Percentiles rank a stretch among this genome's conserved stretches.
Evolutionary conservation across 257 asterid species (phyloP).

Genomic region (Cynanchum wilfordii): DNA sequence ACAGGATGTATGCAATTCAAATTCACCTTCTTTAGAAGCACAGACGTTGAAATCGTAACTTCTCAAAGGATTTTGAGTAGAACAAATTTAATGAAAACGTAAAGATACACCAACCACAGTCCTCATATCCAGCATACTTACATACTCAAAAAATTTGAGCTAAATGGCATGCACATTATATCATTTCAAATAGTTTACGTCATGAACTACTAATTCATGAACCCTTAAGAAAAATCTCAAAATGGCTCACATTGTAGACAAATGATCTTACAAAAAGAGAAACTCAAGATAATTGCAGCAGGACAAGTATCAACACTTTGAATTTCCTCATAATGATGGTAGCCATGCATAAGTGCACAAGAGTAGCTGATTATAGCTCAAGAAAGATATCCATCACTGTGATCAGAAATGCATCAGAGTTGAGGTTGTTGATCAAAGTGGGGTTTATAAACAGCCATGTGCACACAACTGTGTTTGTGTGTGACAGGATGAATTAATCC

Average conservation of each 20-base stretch:
- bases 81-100: background rate
- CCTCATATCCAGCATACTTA: background rate
- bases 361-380: background rate
- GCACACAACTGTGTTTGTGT: background rate
- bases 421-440: background rate
- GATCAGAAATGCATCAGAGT: background rate
- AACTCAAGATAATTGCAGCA: background rate
- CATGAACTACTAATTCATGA: background rate
- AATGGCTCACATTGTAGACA: background rate
- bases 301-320: background rate
- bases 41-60: background rate
- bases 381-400: background rate
- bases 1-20: background rate
- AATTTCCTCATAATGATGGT: background rate
- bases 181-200: background rate
- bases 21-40: background rate
- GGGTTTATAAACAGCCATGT: background rate
- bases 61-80: background rate
- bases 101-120: background rate
- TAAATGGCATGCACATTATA: background rate
- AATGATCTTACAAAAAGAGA: background rate
- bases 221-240: background rate
- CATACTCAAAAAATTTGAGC: background rate
- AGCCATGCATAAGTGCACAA: background rate
- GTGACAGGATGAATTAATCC: background rate